Evolutionary conservation across 768 basidiomycete genomes (phyloP), one percentile per base, ranked within the genome.

Genomic region (Galerina marginata): DNA sequence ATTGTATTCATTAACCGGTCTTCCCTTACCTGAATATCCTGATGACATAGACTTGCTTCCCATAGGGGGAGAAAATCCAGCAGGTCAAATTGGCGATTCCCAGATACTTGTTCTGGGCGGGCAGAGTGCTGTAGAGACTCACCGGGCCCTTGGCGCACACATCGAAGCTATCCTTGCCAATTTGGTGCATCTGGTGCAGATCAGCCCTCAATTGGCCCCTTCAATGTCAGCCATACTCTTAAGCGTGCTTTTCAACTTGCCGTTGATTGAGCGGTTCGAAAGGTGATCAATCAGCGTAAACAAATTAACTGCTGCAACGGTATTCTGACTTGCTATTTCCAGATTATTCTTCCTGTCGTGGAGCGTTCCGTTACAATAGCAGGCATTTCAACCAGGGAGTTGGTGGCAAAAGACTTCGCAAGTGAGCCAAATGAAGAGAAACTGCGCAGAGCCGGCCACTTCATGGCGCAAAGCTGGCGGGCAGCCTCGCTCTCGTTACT

Each of bases 351-450:
- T 15, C 97, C 97, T 5, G 96, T 99, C 53, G 96, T 99, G 23
- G 97, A 99, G 68, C 87, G 97, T 54, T 98, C 96, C 20, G 97
- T 98, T 23, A 99, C 97, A 0, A 99, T 99, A 65, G 96, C 96
- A 10, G 95, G 95, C 25, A 99, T 99, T 65, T 99, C 97, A 12
- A 96, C 96, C 15, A 84, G 95, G 40, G 97, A 99, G 71, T 81
- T 99, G 9, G 93, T 97, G 16, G 85, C 89, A 47, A 99, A 99
- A 76, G 97, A 99, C 73, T 99, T 96, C 65, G 95, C 91, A 3
- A 93, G 92, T 52, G 97, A 99, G 64, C 80, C 88, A 25, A 93
- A 92, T 69, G 95, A 99, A 67, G 88, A 91, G 51, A 96, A 92
- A 73, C 76, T 99, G 69, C 90, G 94, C 37, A 90, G 90, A 67